Base-by-base conservation (phyloP, 768 basidiomycete species). In the Leccinum aurantiacum region DNA sequence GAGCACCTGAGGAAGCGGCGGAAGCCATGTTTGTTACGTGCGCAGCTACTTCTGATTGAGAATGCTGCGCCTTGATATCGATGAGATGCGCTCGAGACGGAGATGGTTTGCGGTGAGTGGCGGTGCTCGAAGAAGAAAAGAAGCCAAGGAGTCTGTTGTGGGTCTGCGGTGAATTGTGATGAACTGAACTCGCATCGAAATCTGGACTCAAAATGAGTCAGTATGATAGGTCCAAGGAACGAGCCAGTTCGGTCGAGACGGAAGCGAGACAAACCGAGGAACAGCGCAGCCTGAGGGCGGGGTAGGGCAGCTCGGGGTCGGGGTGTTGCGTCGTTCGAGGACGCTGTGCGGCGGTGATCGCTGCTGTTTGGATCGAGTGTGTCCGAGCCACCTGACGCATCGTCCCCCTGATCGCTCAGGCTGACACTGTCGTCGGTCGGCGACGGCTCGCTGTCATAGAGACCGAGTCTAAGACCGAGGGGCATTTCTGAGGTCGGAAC, bases 321-420 rank as follows among this genome's bases (percentile, higher is more conserved):
- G 24, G 81, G 81, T 1, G 81, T 80, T 25, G 79, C 78, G 67
- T 84, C 83, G 65, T 71, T 78, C 4, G 80, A 84, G 47, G 80
- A 82, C 62, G 66, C 71, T 50, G 68, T 65, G 63, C 73, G 70
- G 61, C 63, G 69, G 37, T 73, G 68, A 57, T 66, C 61, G 47
- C 60, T 54, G 53, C 61, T 60, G 56, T 59, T 49, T 27, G 55
- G 62, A 11, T 54, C 54, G 44, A 27, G 35, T 22, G 44, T 59
- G 56, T 62, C 60, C 22, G 57, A 57, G 35, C 56, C 52, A 9
- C 51, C 57, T 53, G 53, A 25, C 41, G 54, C 55, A 46, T 19
- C 29, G 25, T 60, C 64, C 19, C 55, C 48, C 57, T 60, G 62
- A 51, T 29, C 62, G 35, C 61, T 64, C 38, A 41, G 54, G 53